phyloP scores from a whole-genome alignment of 305 asterid genomes.

The Fraxinus greggii region DNA sequence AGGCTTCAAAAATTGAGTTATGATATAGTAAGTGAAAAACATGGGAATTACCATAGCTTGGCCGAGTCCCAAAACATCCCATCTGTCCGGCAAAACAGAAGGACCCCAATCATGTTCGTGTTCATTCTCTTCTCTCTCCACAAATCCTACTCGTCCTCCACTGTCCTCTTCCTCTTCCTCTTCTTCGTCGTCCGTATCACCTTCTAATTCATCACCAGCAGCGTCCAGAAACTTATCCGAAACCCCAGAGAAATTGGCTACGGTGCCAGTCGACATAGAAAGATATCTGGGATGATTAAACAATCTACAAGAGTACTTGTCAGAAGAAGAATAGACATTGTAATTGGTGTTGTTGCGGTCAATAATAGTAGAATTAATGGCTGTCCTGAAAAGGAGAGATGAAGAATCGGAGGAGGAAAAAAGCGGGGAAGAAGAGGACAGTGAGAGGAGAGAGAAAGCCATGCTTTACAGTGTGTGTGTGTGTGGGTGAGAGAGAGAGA shows the following conservation, averaged over 20 bases:
- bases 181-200: conserved; percentile 60
- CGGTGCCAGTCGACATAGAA: conserved; percentile 44
- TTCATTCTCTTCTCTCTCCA: conserved; percentile 5
- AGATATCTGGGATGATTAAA: conserved; percentile 19
- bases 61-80: conserved; percentile 95
- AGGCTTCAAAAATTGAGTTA: not conserved
- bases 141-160: conserved; percentile 2
- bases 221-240: conserved; percentile 24
- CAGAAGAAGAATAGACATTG: not conserved
- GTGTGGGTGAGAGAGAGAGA: not conserved
- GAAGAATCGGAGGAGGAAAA: conserved; percentile 30
- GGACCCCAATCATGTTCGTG: conserved; percentile 14
- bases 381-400: conserved; percentile 26
- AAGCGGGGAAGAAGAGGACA: conserved; percentile 32
- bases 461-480: not conserved
- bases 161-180: conserved; percentile 33
- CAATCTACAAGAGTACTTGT: conserved; percentile 1
- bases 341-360: conserved; percentile 24
- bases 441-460: conserved; percentile 43
- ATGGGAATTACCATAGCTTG: conserved; percentile 79
- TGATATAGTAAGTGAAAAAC: not conserved
- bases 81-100: conserved; percentile 53
- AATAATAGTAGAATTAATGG: conserved; percentile 22
- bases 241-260: conserved; percentile 23
- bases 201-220: conserved; percentile 34